These are phyloP conservation scores for Juglanconis juglandina DNA, from an alignment of 2,329 filamentous ascomycete genomes.

Conservation along the genomic window DNA sequence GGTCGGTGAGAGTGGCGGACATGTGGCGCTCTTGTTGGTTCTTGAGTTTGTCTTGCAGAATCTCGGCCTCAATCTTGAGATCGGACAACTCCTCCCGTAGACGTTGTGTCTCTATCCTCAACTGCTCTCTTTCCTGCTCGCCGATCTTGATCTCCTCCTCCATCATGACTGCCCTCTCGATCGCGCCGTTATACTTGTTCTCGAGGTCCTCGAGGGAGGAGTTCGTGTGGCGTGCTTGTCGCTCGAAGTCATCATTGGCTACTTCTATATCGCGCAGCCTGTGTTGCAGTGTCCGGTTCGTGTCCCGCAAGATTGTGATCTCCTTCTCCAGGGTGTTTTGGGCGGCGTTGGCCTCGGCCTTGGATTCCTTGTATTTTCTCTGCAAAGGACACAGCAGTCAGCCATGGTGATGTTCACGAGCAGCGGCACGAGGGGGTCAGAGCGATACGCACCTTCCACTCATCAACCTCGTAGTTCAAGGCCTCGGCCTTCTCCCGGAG, in stretches of 20 bases:
- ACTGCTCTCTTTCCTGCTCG: slow-evolving; percentile 83
- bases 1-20: slow-evolving; percentile 57
- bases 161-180: slow-evolving; percentile 87
- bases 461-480: slow-evolving; percentile 84
- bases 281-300: slow-evolving; percentile 76
- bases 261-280: slow-evolving; percentile 93
- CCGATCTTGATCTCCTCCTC: slow-evolving; percentile 91
- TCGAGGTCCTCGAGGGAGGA: slow-evolving; percentile 96
- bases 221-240: slow-evolving; percentile 90
- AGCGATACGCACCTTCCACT: slow-evolving; percentile 81
- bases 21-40: slow-evolving; percentile 57
- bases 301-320: slow-evolving; percentile 84
- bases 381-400: slow-evolving; percentile 35
- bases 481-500: slow-evolving; percentile 84
- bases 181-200: slow-evolving; percentile 91
- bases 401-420: slow-evolving; percentile 7
- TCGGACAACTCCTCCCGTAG: slow-evolving; percentile 88
- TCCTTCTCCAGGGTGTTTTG: slow-evolving; percentile 91
- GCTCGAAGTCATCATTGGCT: slow-evolving; percentile 96
- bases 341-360: slow-evolving; percentile 77
- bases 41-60: slow-evolving; percentile 88
- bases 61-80: slow-evolving; percentile 90
- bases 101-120: slow-evolving; percentile 88
- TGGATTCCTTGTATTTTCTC: slow-evolving; percentile 95
- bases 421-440: background rate